phyloP scores from a whole-genome alignment of 2,329 filamentous ascomycete genomes.

The Scolecobasidium constrictum region DNA sequence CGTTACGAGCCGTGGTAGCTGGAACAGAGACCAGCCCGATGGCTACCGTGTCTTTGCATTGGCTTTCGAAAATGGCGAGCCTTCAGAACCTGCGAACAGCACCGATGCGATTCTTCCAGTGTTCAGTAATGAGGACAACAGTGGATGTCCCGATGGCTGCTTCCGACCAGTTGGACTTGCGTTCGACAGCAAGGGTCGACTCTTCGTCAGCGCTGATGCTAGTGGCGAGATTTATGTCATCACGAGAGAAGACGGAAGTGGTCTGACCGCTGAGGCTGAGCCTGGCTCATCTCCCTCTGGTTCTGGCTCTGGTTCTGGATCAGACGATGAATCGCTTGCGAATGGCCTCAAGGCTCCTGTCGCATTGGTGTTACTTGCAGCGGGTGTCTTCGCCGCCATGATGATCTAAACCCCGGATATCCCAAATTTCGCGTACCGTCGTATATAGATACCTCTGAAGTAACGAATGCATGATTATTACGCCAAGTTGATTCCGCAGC shows the following conservation, averaged over 20 bases:
- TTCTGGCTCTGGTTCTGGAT: constrained; percentile 2
- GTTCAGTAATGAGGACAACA: constrained; percentile 43
- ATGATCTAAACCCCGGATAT: too few species aligned
- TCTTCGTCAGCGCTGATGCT: constrained; percentile 53
- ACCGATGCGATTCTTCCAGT: constrained; percentile 40
- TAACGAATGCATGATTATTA: too few species aligned
- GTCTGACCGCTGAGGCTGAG: constrained; percentile 17
- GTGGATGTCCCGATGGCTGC: constrained; percentile 44
- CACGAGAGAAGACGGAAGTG: constrained; percentile 20
- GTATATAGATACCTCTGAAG: too few species aligned
- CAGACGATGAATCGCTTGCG: not conserved
- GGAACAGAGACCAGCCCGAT: constrained; percentile 40
- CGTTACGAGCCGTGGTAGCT: constrained; percentile 62
- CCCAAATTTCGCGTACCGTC: too few species aligned
- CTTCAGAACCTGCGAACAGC: constrained; percentile 33
- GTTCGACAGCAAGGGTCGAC: constrained; percentile 37
- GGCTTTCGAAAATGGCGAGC: constrained; percentile 34
- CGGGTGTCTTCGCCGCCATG: too few species aligned
- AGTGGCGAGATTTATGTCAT: constrained; percentile 56
- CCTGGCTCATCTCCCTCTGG: not conserved
- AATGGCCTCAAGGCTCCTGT: not conserved
- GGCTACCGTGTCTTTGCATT: constrained; percentile 42
- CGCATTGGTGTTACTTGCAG: too few species aligned
- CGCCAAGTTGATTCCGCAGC: too few species aligned
- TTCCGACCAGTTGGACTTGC: constrained; percentile 53